Evolutionary conservation across 2,329 filamentous ascomycete genomes (phyloP), one percentile per base, ranked within the genome.

Genomic region (Ampelomyces quisqualis): DNA sequence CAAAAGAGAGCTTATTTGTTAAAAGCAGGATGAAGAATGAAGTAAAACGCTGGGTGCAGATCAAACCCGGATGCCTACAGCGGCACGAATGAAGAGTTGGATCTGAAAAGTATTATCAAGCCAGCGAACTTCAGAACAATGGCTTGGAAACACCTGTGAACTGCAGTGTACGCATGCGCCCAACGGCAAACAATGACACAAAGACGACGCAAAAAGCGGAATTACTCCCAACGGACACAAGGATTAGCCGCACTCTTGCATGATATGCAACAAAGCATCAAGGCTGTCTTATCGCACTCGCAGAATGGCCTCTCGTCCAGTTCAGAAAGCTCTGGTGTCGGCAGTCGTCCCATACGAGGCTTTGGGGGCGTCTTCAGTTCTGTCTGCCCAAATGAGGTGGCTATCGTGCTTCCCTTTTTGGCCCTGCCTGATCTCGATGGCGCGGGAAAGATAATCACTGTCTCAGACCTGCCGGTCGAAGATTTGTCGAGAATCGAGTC

Each of bases 261-360:
- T 2, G 40, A 46, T 8, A 38, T 38, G 33, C 60, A 64, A 40
- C 47, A 51, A 28, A 47, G 57, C 9, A 47, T 14, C 6, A 47
- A 13, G 29, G 43, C 37, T 13, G 34, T 22, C 15, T 39, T 40
- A 2, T 58, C 62, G 34, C 67, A 70, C 34, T 57, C 42, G 38
- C 67, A 70, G 30, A 70, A 70, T 2, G 48, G 42, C 3, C 36
- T 34, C 13, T 55, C 57, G 2, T 57, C 57, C 8, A 66, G 17
- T 6, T 60, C 55, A 3, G 53, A 41, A 8, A 70, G 34, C 4
- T 69, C 66, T 33, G 66, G 67, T 15, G 66, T 64, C 14, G 59
- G 34, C 24, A 69, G 40, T n/a, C 65, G 53, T 13, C 32, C 37
- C 20, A 60, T 37, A 27, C 51, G 58, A 17, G 67, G 65, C n/a